Conservation (phyloP, 2,329 filamentous ascomycete genomes). For the Microdochium paspali region DNA sequence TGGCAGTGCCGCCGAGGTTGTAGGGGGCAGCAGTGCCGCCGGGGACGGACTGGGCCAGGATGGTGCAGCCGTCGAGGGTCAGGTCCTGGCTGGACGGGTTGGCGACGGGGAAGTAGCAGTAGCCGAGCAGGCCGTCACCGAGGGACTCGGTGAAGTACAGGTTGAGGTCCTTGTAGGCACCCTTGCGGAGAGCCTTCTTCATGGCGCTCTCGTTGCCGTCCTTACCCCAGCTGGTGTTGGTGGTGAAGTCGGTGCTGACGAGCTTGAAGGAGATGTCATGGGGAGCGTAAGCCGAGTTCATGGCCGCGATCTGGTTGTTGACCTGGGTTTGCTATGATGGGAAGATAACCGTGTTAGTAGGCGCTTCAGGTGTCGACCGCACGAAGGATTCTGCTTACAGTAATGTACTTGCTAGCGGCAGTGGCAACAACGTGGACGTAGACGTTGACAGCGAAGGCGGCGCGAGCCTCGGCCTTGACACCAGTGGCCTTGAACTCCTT, state of each 20-base stretch:
- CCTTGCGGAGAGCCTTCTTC: constrained; percentile 22
- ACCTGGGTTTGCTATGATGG: constrained; percentile 1
- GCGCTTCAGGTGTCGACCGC: neutral
- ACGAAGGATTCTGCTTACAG: neutral
- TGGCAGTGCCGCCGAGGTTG: constrained; percentile 25
- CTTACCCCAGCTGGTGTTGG: constrained; percentile 2
- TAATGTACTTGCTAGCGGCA: neutral
- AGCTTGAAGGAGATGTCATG: constrained; percentile 3
- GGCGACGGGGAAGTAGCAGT: constrained; percentile 35
- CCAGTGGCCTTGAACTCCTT: neutral
- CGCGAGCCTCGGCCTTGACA: neutral
- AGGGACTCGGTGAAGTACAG: constrained; percentile 32
- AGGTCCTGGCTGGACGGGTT: constrained; percentile 21
- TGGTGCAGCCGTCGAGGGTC: constrained; percentile 23
- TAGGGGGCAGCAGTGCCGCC: constrained; percentile 13
- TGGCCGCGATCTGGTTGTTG: neutral
- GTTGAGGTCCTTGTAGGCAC: constrained; percentile 34
- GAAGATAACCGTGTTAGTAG: neutral
- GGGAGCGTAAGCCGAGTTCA: neutral
- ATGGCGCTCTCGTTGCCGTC: constrained; percentile 3
- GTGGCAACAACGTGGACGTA: neutral
- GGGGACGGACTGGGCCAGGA: constrained; percentile 14
- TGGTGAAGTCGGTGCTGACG: constrained; percentile 1
- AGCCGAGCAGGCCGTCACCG: constrained; percentile 26
- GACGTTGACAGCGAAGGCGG: neutral